Evolutionary conservation across 176 grass and related monocot genomes (phyloP).

Genomic region (Bromus sterilis): DNA sequence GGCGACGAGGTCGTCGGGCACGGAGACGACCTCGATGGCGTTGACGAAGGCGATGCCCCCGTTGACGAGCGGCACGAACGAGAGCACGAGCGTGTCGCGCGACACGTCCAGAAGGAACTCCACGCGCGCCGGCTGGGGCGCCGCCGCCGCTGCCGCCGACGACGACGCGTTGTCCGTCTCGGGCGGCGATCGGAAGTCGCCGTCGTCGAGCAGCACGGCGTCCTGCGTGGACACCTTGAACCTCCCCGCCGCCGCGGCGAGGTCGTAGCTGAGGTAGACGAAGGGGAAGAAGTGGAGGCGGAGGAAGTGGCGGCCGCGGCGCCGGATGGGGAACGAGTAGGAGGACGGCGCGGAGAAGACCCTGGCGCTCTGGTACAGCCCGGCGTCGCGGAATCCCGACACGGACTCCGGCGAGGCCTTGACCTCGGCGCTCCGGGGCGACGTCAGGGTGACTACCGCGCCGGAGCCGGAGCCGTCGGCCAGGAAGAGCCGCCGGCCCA

Average conservation of each 20-base stretch:
- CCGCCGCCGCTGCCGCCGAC: no score
- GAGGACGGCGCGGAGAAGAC: constrained; percentile 64
- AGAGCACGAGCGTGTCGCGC: constrained; percentile 47
- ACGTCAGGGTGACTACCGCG: constrained; percentile 34
- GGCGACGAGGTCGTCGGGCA: constrained; percentile 37
- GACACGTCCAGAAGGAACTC: constrained; percentile 53
- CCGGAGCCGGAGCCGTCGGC: constrained; percentile 35
- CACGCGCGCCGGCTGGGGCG: constrained; percentile 13
- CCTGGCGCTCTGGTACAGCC: constrained; percentile 57
- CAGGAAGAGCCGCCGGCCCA: constrained; percentile 47
- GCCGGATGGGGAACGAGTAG: constrained; percentile 59
- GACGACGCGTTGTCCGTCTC: neutral
- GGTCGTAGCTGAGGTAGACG: constrained; percentile 25
- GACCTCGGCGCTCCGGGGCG: constrained; percentile 22
- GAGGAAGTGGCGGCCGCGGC: constrained; percentile 58
- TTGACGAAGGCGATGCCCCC: constrained; percentile 68
- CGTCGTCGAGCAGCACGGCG: constrained; percentile 43
- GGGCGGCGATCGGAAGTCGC: neutral
- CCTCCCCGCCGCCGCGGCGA: constrained; percentile 25
- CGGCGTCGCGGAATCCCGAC: neutral
- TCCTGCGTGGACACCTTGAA: constrained; percentile 83
- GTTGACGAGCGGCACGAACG: constrained; percentile 47
- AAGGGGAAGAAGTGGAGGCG: constrained; percentile 85
- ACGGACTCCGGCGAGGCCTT: constrained; percentile 11
- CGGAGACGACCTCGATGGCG: constrained; percentile 69